Percentiles rank a stretch among this genome's conserved stretches.
phyloP scores from a whole-genome alignment of 305 asterid genomes.

The Plantago lanceolata region DNA sequence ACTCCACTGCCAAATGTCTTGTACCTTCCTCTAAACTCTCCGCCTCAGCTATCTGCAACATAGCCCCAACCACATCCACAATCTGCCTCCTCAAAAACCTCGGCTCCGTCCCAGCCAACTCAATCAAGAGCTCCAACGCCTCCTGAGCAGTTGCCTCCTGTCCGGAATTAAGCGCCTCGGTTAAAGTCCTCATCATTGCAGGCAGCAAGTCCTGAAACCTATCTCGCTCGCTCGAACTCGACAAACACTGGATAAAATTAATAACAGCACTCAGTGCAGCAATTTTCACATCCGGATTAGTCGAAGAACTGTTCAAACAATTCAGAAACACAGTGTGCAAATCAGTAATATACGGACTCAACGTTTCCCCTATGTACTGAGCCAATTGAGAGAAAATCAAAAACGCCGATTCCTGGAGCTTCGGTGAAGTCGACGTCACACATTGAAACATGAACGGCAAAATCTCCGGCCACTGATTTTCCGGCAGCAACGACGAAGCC shows the following conservation, averaged over 20 bases:
- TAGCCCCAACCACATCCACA: constrained; percentile 82
- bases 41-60: constrained; percentile 86
- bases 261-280: constrained; percentile 84
- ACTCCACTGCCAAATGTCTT: constrained; percentile 79
- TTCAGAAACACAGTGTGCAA: constrained; percentile 69
- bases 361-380: constrained; percentile 65
- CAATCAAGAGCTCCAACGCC: constrained; percentile 81
- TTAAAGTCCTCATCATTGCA: constrained; percentile 84
- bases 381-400: constrained; percentile 77
- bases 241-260: constrained; percentile 77
- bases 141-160: constrained; percentile 89
- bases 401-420: constrained; percentile 80
- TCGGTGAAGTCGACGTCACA: constrained; percentile 54
- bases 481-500: constrained; percentile 71
- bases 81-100: constrained; percentile 81
- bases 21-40: constrained; percentile 84
- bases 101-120: constrained; percentile 86
- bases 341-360: constrained; percentile 65
- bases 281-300: constrained; percentile 61
- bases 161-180: constrained; percentile 68
- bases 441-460: constrained; percentile 87
- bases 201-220: constrained; percentile 90
- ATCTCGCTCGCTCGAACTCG: constrained; percentile 66
- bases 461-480: constrained; percentile 74
- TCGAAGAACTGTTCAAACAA: constrained; percentile 55